These are phyloP conservation scores for Escovopsis sp. DNA, from an alignment of 2,329 filamentous ascomycete species.

Conservation along the genomic window DNA sequence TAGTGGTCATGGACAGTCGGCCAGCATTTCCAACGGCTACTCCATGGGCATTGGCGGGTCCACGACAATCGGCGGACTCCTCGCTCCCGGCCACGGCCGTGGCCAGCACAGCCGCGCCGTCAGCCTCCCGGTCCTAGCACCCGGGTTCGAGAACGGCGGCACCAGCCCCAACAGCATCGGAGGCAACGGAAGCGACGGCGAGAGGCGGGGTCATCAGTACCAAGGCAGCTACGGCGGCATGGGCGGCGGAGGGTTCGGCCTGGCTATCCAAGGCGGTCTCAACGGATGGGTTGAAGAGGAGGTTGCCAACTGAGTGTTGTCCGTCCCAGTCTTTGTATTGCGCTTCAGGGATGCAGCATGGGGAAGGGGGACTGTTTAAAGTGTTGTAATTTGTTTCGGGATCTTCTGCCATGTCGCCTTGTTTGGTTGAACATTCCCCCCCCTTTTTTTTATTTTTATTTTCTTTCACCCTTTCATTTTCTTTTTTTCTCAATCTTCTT, in stretches of 20 bases:
- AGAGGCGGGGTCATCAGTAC: conserved; percentile 51
- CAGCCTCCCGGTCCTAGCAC: conserved; percentile 62
- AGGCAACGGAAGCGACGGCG: conserved; percentile 31
- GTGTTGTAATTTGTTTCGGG: conserved; percentile 26
- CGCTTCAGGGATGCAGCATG: conserved; percentile 2
- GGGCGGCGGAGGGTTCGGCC: conserved; percentile 40
- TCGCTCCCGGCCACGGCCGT: conserved; percentile 53
- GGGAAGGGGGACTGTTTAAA: conserved; percentile 20
- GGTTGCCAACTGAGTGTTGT: conserved; percentile 37
- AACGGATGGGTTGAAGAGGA: conserved; percentile 57
- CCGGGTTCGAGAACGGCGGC: conserved; percentile 46
- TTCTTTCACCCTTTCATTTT: background rate
- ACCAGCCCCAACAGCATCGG: conserved; percentile 35
- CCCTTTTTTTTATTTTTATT: conserved; percentile 2
- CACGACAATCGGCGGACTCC: conserved; percentile 60
- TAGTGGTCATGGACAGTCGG: conserved; percentile 49
- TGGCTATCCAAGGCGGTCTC: conserved; percentile 48
- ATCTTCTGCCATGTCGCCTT: conserved; percentile 11
- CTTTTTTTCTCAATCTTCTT: too few species aligned
- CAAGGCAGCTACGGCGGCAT: conserved; percentile 48
- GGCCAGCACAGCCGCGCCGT: conserved; percentile 66
- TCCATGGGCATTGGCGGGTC: conserved; percentile 40
- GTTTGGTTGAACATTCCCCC: conserved; percentile 7
- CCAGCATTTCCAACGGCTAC: conserved; percentile 51
- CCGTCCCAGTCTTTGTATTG: conserved; percentile 13